Conservation (phyloP, 352 stramenopile genomes). For the Globisporangium cylindrosporum region DNA sequence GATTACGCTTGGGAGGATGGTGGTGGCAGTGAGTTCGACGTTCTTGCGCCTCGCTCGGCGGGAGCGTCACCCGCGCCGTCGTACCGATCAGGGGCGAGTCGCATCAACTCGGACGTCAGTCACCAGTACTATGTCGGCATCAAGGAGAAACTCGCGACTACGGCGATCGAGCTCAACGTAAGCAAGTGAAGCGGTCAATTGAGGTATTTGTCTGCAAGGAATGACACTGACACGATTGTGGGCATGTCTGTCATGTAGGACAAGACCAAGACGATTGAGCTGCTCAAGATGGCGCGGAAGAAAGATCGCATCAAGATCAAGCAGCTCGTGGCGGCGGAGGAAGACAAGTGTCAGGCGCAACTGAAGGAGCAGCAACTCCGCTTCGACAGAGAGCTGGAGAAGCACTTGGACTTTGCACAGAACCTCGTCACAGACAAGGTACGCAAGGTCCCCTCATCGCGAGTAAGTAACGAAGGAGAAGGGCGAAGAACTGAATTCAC, state of each 20-base stretch:
- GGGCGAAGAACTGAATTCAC: background rate
- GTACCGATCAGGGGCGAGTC: slow-evolving; percentile 32
- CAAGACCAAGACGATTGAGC: slow-evolving; percentile 83
- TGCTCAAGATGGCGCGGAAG: slow-evolving; percentile 71
- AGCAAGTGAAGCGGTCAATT: background rate
- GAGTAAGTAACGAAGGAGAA: too few species aligned
- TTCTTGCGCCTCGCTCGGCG: slow-evolving; percentile 2
- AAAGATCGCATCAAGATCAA: slow-evolving; percentile 73
- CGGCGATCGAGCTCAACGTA: slow-evolving; percentile 79
- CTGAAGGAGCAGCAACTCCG: slow-evolving; percentile 56
- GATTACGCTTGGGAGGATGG: slow-evolving; percentile 37
- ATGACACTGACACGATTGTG: background rate
- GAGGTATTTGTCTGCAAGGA: background rate
- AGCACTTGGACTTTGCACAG: slow-evolving; percentile 79
- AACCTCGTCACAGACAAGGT: slow-evolving; percentile 77
- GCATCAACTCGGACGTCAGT: slow-evolving; percentile 27
- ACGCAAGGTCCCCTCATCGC: background rate
- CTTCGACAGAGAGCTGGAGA: slow-evolving; percentile 76
- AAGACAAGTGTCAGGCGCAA: slow-evolving; percentile 47
- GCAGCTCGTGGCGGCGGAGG: slow-evolving; percentile 42
- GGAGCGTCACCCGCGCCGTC: slow-evolving; percentile 26
- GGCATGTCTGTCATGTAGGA: slow-evolving; percentile 35
- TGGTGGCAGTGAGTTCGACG: background rate
- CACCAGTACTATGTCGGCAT: slow-evolving; percentile 68
- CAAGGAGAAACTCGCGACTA: slow-evolving; percentile 77